Conservation (phyloP, 2,329 filamentous ascomycete genomes). For the Aureobasidium sp. region DNA sequence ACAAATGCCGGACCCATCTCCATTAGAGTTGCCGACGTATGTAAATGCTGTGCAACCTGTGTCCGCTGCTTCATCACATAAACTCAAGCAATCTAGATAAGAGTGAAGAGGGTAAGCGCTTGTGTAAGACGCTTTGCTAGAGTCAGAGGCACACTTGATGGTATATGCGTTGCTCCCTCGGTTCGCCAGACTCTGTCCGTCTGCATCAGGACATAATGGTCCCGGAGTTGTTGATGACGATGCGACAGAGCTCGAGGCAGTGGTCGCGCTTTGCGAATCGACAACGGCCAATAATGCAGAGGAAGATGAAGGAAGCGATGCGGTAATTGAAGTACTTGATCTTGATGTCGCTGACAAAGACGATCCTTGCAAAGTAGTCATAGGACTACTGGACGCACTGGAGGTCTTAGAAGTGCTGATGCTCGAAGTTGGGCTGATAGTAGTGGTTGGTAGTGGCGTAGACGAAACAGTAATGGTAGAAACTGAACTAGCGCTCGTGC, state of each 20-base stretch:
- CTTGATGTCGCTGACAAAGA: not conserved
- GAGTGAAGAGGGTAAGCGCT: not conserved
- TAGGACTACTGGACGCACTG: not conserved
- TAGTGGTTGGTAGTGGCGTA: conserved; percentile 27
- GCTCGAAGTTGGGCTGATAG: not conserved
- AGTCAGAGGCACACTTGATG: conserved; percentile 9
- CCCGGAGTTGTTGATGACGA: conserved; percentile 6
- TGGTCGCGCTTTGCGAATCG: not conserved
- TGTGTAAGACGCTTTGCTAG: not conserved
- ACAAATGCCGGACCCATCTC: conserved; percentile 5
- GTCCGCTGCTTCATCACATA: conserved; percentile 3
- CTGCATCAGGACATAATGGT: conserved; percentile 10
- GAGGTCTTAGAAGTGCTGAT: not conserved
- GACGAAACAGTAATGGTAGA: conserved; percentile 39
- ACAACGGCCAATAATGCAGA: not conserved
- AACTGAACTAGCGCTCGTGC: conserved; percentile 27
- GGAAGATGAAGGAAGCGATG: not conserved
- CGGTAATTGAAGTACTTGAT: not conserved
- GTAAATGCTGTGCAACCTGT: conserved; percentile 9
- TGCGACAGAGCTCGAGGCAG: not conserved
- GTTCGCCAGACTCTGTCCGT: conserved; percentile 7
- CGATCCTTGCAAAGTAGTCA: not conserved
- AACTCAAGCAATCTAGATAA: conserved; percentile 10
- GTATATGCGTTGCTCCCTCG: conserved; percentile 2
- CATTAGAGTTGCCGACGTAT: conserved; percentile 11